A percentile compares a stretch with the other conserved stretches of the same genome.
Conservation (phyloP, 1,284 basidiomycete species). For the Leccinum subfulvum region DNA sequence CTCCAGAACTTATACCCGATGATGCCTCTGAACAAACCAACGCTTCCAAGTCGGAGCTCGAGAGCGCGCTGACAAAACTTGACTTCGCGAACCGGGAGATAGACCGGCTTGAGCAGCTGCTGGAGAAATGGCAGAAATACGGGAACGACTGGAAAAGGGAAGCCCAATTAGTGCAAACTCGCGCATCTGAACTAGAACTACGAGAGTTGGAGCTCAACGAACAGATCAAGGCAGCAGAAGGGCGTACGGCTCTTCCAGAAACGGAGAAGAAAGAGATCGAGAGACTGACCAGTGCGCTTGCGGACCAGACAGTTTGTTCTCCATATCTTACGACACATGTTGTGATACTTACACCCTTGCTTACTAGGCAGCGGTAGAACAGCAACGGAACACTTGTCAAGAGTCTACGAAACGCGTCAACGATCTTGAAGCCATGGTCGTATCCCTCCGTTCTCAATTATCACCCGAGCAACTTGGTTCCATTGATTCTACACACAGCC, state of each 20-base stretch:
- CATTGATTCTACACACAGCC: conserved; percentile 11
- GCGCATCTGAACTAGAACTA: conserved; percentile 17
- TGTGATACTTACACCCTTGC: conserved; percentile 5
- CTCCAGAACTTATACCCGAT: conserved; percentile 11
- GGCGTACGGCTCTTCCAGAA: conserved; percentile 10
- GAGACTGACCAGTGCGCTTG: conserved; percentile 17
- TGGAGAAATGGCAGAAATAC: conserved; percentile 29
- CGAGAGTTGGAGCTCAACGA: conserved; percentile 12
- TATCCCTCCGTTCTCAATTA: conserved; percentile 20
- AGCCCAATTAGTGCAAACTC: conserved; percentile 19
- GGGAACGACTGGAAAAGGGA: conserved; percentile 29
- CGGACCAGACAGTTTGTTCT: conserved; percentile 26
- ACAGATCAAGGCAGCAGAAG: conserved; percentile 18
- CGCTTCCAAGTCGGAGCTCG: conserved; percentile 4
- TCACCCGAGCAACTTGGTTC: conserved; percentile 24
- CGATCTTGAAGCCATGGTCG: conserved; percentile 24
- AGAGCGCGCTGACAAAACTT: conserved; percentile 16
- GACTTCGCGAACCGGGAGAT: conserved; percentile 20
- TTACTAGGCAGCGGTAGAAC: conserved; percentile 18
- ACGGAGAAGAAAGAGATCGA: conserved; percentile 19
- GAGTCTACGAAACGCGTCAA: conserved; percentile 16
- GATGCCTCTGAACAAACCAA: conserved; percentile 4
- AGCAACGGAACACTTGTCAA: conserved; percentile 15
- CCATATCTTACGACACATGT: background rate
- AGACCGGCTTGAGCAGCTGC: conserved; percentile 21